Percentiles rank a stretch among this genome's conserved stretches.
phyloP scores from a whole-genome alignment of 2,329 filamentous ascomycete species.

The Epichloe festucae region DNA sequence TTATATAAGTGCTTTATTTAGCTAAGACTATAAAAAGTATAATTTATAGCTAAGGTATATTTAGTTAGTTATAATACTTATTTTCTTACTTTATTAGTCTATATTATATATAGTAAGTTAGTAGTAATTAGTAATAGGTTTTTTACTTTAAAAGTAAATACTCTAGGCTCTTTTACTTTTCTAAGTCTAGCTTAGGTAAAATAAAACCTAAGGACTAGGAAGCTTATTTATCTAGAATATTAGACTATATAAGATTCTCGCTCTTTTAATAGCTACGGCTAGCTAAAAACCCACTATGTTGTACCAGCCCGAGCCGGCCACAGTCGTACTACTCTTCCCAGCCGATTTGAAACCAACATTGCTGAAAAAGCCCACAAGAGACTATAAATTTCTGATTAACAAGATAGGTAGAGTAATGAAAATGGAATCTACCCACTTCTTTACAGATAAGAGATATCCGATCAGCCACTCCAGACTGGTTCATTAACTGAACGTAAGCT shows the following conservation, averaged over 20 bases:
- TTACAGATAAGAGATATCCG: conserved; percentile 66
- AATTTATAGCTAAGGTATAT: no score
- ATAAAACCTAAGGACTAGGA: neutral
- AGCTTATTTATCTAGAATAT: conserved; percentile 1
- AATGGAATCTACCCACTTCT: conserved; percentile 15
- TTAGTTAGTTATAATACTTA: no score
- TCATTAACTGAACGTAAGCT: conserved; percentile 46
- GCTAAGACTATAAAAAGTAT: no score
- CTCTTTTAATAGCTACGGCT: neutral
- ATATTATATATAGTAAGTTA: neutral
- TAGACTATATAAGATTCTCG: neutral
- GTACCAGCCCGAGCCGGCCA: conserved; percentile 70
- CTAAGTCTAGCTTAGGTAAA: neutral
- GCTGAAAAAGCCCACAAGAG: conserved; percentile 63
- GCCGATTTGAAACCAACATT: conserved; percentile 58
- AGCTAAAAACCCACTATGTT: conserved; percentile 51
- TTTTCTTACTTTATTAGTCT: no score
- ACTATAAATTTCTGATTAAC: conserved; percentile 22
- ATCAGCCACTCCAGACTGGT: conserved; percentile 54
- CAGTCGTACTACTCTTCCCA: conserved; percentile 56
- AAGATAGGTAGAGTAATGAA: neutral
- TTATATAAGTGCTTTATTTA: no score
- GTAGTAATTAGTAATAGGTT: neutral
- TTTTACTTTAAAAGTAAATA: neutral
- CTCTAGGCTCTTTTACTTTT: neutral